A percentile compares a stretch with the other conserved stretches of the same genome.
These are phyloP conservation scores for Mycena capillaripes DNA, from an alignment of 768 basidiomycete genomes.

Conservation along the genomic window DNA sequence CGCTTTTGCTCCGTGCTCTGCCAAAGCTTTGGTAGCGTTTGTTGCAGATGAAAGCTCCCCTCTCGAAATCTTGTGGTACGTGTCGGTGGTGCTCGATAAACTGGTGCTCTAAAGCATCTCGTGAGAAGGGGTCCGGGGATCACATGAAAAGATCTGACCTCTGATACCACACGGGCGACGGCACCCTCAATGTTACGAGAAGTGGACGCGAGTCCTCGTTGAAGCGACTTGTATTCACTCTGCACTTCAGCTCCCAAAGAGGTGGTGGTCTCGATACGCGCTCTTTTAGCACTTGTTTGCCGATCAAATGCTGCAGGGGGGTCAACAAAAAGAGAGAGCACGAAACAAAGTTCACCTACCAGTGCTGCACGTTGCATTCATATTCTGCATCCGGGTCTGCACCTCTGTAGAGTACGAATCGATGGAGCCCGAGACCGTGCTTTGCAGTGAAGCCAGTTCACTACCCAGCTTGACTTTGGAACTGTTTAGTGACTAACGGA, in stretches of 20 bases:
- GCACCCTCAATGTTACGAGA: conserved; percentile 63
- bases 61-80: conserved; percentile 58
- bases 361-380: conserved; percentile 59
- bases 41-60: conserved; percentile 64
- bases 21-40: conserved; percentile 63
- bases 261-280: conserved; percentile 72
- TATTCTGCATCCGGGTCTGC: conserved; percentile 60
- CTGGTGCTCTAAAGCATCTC: conserved; percentile 53
- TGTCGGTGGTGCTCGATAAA: conserved; percentile 55
- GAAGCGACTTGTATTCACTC: conserved; percentile 64
- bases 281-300: conserved; percentile 73
- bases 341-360: conserved; percentile 49
- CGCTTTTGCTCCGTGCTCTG: conserved; percentile 70
- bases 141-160: conserved; percentile 56
- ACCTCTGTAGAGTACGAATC: conserved; percentile 66
- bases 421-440: conserved; percentile 60
- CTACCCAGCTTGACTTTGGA: conserved; percentile 57
- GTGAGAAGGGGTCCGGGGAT: neutral
- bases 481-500: conserved; percentile 55
- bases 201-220: conserved; percentile 64
- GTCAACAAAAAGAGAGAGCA: neutral
- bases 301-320: conserved; percentile 69
- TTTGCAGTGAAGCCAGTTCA: conserved; percentile 60
- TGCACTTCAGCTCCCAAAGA: conserved; percentile 64
- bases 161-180: conserved; percentile 58